Base-by-base conservation (phyloP, 208 protist species). In the Porcisia deanei region DNA sequence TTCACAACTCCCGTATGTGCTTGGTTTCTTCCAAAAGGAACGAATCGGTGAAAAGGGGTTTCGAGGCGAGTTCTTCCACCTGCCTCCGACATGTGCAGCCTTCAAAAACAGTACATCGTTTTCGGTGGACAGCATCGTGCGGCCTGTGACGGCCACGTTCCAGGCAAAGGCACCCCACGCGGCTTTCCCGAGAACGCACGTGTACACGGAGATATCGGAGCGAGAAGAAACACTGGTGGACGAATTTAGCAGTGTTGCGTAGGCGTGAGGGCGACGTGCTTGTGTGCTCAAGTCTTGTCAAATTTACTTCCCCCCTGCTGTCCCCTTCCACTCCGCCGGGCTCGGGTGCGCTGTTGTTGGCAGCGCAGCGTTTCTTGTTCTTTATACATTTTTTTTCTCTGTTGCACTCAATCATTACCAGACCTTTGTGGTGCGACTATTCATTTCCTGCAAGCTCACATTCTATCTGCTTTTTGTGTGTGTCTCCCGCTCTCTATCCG, bases 161-260 rank as follows among this genome's bases (percentile, higher is more conserved):
- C 77, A 82, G 66, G 77, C 54, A n/a, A 82, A 69, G 58, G 22
- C 77, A 3, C 77, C 77, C 8, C 77, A 73, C 52, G 71, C 77
- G 0, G 66, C 79, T 7, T 92, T 88, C 25, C 75, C 83, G 4
- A 58, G 54, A 3, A 73, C 81, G 25, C 73, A 73, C 10, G 66
- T 77, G 25, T 54, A 82, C 58, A 77, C 71, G 20, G 71, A 77
- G 20, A 30, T 81, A 16, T 75, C 81, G 14, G 63, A 81, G 47
- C 65, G 74, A 49, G 63, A 30, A 3, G 60, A 80, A 53, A 75
- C 65, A 6, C 78, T 73, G 22, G 74, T 82, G 60, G 81, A 83
- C n/a, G 67, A 80, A 22, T 73, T 73, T 37, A 5, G 0, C 25
- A 4, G 10, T 9, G 37, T 8, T 25, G 37, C 30, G 16, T 18